phyloP scores from a whole-genome alignment of 2,329 filamentous ascomycete genomes.

The Aspergillus neoniger region DNA sequence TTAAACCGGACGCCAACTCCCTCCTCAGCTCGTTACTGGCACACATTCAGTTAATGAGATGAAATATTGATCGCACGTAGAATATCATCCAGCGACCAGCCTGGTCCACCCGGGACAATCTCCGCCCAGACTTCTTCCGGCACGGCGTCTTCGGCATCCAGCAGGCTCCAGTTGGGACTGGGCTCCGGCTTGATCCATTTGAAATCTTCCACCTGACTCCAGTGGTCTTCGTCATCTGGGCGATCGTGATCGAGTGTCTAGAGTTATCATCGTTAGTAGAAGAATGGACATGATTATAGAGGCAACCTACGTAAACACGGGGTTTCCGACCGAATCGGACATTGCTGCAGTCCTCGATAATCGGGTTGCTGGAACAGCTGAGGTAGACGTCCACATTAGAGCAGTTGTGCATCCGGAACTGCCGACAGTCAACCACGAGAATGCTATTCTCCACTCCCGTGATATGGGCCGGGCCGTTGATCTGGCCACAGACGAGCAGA shows the following conservation, averaged over 20 bases:
- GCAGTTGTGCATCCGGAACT: constrained; percentile 91
- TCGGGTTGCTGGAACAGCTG: constrained; percentile 77
- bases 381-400: constrained; percentile 80
- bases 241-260: constrained; percentile 36
- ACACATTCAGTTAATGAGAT: neutral
- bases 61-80: constrained; percentile 47
- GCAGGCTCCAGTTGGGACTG: constrained; percentile 82
- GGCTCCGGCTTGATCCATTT: constrained; percentile 88
- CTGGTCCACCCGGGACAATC: constrained; percentile 64
- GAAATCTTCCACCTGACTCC: constrained; percentile 94
- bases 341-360: constrained; percentile 83
- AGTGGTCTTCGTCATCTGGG: constrained; percentile 62
- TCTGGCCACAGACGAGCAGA: constrained; percentile 75
- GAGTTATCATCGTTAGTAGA: neutral
- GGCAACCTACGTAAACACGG: constrained; percentile 61
- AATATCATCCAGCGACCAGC: constrained; percentile 65
- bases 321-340: constrained; percentile 81
- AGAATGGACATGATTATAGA: no score
- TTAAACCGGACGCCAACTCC: neutral
- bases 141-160: constrained; percentile 64
- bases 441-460: constrained; percentile 72
- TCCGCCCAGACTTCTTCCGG: constrained; percentile 67
- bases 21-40: neutral
- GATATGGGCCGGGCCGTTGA: constrained; percentile 79
- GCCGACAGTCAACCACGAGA: constrained; percentile 77